Evolutionary conservation across 2,329 filamentous ascomycete genomes (phyloP), one percentile per base, ranked within the genome.

Genomic region (Cryphonectria radicalis): DNA sequence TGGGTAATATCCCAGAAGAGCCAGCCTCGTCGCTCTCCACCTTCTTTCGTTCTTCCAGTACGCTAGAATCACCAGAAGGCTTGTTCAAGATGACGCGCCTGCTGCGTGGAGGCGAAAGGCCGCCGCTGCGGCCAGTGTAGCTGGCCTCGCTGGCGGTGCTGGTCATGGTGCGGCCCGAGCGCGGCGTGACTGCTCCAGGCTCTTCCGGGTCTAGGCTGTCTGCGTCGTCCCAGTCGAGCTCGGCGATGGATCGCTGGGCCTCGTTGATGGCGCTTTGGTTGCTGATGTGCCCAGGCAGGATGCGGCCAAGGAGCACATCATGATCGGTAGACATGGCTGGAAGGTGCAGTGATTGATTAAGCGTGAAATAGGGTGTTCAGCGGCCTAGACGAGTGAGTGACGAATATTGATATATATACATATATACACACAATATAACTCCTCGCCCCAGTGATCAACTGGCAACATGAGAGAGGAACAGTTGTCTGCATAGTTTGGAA

Each of bases 31-130:
- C 35, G 25, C 32, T 8, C 4, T 71, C 66, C 25, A 37, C 53
- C 66, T 63, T 71, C 62, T 63, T 71, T 6, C 35, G 19, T 28
- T 71, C 63, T 17, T 32, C 11, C 14, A 14, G n/a, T n/a, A 50
- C 46, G 22, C 22, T 4, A 22, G 6, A 2, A 50, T 6, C 22
- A n/a, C 22, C n/a, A 10, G 68, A 66, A 13, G 60, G 62, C 37
- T 66, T 50, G 62, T 35, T 40, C 28, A 55, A 62, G 1, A 53
- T 53, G 17, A 46, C 8, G 17, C 53, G 70, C 40, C 70, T 65
- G 42, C 70, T 65, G 53, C 65, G 65, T 59, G 70, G 68, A 17
- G 70, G 70, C 14, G 70, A 71, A 13, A 71, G 66, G 8, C 70
- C 70, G 19, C 70, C 70, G n/a, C 42, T 53, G n/a, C 55, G 37